A percentile compares a stretch with the other conserved stretches of the same genome.
Evolutionary conservation across 108 stramenopile species (phyloP).

Genomic region (Skeletonema marinoi): DNA sequence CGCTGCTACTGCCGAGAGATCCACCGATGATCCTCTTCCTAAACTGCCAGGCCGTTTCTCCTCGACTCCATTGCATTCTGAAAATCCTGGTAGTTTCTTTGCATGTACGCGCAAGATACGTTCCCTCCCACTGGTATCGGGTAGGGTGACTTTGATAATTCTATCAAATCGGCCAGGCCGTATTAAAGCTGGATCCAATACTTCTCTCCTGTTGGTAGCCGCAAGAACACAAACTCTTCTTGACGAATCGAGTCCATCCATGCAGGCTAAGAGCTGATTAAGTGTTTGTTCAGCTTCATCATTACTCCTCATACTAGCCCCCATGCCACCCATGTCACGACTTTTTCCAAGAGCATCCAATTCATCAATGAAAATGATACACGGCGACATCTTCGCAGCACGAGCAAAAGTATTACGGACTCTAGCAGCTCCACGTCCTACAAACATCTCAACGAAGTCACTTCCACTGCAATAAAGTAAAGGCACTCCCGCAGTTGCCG

Average conservation of each 20-base stretch:
- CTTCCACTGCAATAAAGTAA: conserved; percentile 83
- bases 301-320: conserved; percentile 57
- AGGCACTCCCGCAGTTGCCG: conserved; percentile 86
- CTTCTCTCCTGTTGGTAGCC: conserved; percentile 85
- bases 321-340: conserved; percentile 62
- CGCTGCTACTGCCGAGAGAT: conserved; percentile 74
- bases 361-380: conserved; percentile 90
- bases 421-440: conserved; percentile 92
- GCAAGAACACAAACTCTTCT: conserved; percentile 83
- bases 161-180: conserved; percentile 96
- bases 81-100: conserved; percentile 75
- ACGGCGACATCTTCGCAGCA: conserved; percentile 66
- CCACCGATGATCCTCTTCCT: conserved; percentile 63
- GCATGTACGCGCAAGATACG: conserved; percentile 89
- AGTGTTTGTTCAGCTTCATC: conserved; percentile 91
- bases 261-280: conserved; percentile 85
- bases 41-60: conserved; percentile 50
- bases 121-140: conserved; percentile 79
- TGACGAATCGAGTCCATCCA: conserved; percentile 85
- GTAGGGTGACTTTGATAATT: conserved; percentile 84
- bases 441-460: conserved; percentile 88
- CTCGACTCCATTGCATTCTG: conserved; percentile 70
- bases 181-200: conserved; percentile 88
- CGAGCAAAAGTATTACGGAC: conserved; percentile 86
- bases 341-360: conserved; percentile 86